These are phyloP conservation scores for Hyphodiscus sp. DNA, from an alignment of 2,329 filamentous ascomycete species.

Conservation along the genomic window DNA sequence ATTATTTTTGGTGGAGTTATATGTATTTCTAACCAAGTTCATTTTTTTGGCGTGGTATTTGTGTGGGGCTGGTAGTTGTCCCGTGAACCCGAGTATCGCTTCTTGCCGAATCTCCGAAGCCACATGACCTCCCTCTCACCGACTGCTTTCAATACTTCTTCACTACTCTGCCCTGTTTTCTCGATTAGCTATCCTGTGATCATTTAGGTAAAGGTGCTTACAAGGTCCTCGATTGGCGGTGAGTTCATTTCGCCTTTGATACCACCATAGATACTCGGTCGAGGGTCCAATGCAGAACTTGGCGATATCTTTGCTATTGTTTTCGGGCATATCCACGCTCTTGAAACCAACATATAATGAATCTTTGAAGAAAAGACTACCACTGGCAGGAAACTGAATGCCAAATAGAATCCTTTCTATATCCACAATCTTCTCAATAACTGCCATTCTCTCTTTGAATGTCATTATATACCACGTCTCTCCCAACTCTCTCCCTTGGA, in stretches of 20 bases:
- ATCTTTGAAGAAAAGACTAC: slow-evolving; percentile 17
- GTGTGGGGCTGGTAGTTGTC: too few species aligned
- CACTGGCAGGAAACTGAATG: slow-evolving; percentile 15
- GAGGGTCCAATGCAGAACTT: slow-evolving; percentile 18
- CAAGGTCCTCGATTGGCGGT: slow-evolving; percentile 14
- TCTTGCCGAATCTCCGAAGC: slow-evolving; percentile 13
- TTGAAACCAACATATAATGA: slow-evolving; percentile 12
- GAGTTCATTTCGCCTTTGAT: slow-evolving; percentile 14
- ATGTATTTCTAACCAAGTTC: too few species aligned
- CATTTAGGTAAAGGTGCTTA: slow-evolving; percentile 8
- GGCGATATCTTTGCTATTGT: slow-evolving; percentile 1
- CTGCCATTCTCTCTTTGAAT: slow-evolving; percentile 15
- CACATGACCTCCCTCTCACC: slow-evolving; percentile 14
- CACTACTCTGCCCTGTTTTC: slow-evolving; percentile 10
- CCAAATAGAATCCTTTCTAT: slow-evolving; percentile 15
- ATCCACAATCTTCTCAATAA: slow-evolving; percentile 16
- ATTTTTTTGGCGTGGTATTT: too few species aligned
- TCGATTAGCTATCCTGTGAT: slow-evolving; percentile 3
- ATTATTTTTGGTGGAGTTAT: too few species aligned
- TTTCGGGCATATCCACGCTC: slow-evolving; percentile 15
- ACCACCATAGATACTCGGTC: slow-evolving; percentile 19
- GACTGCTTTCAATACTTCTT: slow-evolving; percentile 15
- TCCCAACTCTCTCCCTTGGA: slow-evolving; percentile 27
- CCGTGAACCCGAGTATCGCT: too few species aligned
- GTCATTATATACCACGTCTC: slow-evolving; percentile 22